phyloP scores from a whole-genome alignment of 208 protist species.

The Leishmania martiniquensis region DNA sequence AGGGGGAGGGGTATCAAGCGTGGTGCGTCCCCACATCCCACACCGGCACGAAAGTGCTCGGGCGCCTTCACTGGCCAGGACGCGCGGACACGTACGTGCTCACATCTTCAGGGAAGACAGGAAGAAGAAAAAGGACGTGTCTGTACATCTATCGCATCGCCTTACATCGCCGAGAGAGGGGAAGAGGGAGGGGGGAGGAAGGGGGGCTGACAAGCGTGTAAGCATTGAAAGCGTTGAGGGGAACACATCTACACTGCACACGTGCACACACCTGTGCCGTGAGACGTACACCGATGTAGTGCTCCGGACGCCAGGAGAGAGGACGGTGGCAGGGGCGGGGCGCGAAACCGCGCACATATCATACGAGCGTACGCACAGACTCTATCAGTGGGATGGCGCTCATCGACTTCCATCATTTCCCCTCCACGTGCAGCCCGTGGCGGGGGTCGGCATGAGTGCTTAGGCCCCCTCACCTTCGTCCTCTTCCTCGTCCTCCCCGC shows the following conservation, averaged over 20 bases:
- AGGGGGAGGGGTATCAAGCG: background rate
- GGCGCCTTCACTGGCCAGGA: no score
- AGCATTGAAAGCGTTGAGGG: no score
- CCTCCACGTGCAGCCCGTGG: background rate
- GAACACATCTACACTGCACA: background rate
- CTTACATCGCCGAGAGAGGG: no score
- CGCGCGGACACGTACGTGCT: no score
- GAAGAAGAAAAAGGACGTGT: no score
- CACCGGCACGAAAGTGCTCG: no score
- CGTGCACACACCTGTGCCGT: background rate
- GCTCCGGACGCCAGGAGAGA: background rate
- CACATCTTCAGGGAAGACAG: no score
- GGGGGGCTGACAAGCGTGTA: background rate
- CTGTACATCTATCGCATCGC: no score
- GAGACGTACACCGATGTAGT: background rate
- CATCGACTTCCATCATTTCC: no score
- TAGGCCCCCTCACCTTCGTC: constrained; percentile 26
- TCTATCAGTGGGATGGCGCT: no score
- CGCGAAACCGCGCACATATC: background rate
- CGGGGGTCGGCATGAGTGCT: background rate
- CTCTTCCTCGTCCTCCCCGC: constrained; percentile 58
- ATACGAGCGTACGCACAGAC: no score
- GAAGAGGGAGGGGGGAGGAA: constrained; percentile 2
- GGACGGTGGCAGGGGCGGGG: background rate
- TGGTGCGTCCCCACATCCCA: background rate